phyloP scores from a whole-genome alignment of 768 basidiomycete genomes.

The Leucocoprinus sp. region DNA sequence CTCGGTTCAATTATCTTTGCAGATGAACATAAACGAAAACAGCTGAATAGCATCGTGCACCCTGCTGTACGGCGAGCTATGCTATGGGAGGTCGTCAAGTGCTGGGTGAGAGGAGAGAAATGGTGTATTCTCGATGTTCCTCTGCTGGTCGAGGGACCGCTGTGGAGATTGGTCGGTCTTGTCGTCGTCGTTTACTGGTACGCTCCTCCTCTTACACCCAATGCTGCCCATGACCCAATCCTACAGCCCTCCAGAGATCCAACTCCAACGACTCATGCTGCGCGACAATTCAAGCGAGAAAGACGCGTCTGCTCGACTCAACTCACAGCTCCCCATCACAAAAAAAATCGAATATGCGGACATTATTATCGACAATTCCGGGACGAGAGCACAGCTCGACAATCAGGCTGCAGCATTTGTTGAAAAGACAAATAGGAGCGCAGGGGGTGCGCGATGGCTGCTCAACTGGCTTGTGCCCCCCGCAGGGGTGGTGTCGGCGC shows the following conservation, averaged over 20 bases:
- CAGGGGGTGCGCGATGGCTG: constrained; percentile 47
- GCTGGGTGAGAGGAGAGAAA: constrained; percentile 74
- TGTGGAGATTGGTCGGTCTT: constrained; percentile 77
- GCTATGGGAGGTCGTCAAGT: constrained; percentile 52
- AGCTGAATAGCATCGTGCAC: constrained; percentile 81
- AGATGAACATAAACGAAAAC: constrained; percentile 59
- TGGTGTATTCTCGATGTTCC: constrained; percentile 87
- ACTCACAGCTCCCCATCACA: constrained; percentile 72
- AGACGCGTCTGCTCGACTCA: constrained; percentile 68
- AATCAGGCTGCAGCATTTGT: constrained; percentile 42
- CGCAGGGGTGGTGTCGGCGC: constrained; percentile 26
- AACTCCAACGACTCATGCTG: constrained; percentile 73
- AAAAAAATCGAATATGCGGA: constrained; percentile 83
- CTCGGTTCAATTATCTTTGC: constrained; percentile 83
- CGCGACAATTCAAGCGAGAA: constrained; percentile 60
- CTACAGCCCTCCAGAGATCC: constrained; percentile 68
- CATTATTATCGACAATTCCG: constrained; percentile 83
- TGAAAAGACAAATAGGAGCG: constrained; percentile 31
- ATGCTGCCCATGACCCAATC: background rate
- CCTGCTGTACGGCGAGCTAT: constrained; percentile 84
- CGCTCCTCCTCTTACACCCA: constrained; percentile 14
- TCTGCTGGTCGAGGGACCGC: constrained; percentile 78
- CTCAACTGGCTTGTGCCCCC: constrained; percentile 57
- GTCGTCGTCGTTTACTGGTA: constrained; percentile 93
- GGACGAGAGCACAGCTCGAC: constrained; percentile 59